These are phyloP conservation scores for Nepenthes gracilis DNA, from an alignment of 148 eudicot species.

Conservation along the genomic window DNA sequence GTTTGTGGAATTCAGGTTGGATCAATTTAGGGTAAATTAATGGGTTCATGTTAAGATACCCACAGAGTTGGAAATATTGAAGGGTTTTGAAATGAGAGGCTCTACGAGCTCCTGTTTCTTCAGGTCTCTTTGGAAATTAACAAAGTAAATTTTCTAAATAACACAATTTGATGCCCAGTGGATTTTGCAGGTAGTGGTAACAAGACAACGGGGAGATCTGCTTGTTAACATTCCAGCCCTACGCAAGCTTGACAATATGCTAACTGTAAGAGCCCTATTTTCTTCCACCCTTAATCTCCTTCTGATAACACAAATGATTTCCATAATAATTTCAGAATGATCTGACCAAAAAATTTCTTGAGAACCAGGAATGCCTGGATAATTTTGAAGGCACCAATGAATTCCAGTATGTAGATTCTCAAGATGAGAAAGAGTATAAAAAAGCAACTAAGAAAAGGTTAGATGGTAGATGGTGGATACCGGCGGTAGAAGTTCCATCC, in stretches of 20 bases:
- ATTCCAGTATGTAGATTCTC: slow-evolving; percentile 52
- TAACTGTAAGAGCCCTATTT: slow-evolving; percentile 38
- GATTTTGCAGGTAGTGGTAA: slow-evolving; percentile 59
- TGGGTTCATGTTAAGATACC: no score
- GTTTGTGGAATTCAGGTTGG: no score
- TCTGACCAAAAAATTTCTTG: not conserved
- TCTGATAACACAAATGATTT: not conserved
- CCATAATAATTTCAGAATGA: not conserved
- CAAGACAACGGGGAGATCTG: slow-evolving; percentile 75
- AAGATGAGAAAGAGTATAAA: slow-evolving; percentile 46
- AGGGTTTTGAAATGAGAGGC: no score
- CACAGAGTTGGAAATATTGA: no score
- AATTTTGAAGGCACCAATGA: slow-evolving; percentile 55
- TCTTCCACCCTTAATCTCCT: not conserved
- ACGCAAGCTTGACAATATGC: slow-evolving; percentile 80
- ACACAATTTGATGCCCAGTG: not conserved
- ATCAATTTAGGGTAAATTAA: no score
- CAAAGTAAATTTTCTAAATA: not conserved
- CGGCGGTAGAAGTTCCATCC: slow-evolving; percentile 62
- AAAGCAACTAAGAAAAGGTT: slow-evolving; percentile 22
- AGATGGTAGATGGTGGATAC: slow-evolving; percentile 79
- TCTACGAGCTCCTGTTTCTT: no score
- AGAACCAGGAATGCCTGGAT: slow-evolving; percentile 56
- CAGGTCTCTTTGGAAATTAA: not conserved
- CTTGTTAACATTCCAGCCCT: slow-evolving; percentile 71